Base-by-base conservation (phyloP, 108 stramenopile genomes). In the Cyclotella choctawhatcheeana region DNA sequence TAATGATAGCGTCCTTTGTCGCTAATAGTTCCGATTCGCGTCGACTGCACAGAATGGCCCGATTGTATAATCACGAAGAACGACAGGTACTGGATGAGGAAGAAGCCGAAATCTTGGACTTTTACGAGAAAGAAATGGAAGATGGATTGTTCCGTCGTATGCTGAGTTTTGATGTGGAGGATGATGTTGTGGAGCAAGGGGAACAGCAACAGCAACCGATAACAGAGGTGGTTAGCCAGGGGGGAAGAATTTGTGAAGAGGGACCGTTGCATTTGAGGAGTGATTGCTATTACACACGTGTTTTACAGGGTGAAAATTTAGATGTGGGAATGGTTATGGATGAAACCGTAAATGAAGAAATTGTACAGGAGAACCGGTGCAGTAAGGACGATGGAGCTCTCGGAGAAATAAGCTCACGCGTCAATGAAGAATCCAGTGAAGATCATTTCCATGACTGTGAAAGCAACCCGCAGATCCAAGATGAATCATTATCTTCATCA, bases 21-120 rank as follows among this genome's bases (percentile, higher is more conserved):
- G 29, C 31, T 61, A n/a, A n/a, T n/a, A n/a, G n/a, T n/a, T 54
- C 70, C 1, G 44, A 60, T 33, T 13, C 8, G 5, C 22, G 43
- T 10, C 53, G 2, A 24, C 24, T 20, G 55, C 31, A 52, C 18
- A 58, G 55, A 37, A 4, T 56, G 69, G 44, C 58, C 14, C 24
- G 37, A 0, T 33, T 26, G 16, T 32, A 40, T 2, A 40, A 40
- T 40, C 12, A 40, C 12, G 12, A 40, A 8, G 37, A 40, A 12
- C 8, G 37, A 12, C 22, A 34, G 44, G 29, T 45, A n/a, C 10
- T 74, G 1, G 75, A 76, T 34, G 58, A 68, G 26, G 61, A 68
- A 31, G 75, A 76, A 34, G 75, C 67, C 5, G 75, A 76, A 27
- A 76, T 76, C 24, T 44, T 69, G 22, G 75, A 76, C 14, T 76